Percentiles rank a stretch among this genome's conserved stretches.
Evolutionary conservation across 768 basidiomycete genomes (phyloP).

Genomic region (Boletus sp.): DNA sequence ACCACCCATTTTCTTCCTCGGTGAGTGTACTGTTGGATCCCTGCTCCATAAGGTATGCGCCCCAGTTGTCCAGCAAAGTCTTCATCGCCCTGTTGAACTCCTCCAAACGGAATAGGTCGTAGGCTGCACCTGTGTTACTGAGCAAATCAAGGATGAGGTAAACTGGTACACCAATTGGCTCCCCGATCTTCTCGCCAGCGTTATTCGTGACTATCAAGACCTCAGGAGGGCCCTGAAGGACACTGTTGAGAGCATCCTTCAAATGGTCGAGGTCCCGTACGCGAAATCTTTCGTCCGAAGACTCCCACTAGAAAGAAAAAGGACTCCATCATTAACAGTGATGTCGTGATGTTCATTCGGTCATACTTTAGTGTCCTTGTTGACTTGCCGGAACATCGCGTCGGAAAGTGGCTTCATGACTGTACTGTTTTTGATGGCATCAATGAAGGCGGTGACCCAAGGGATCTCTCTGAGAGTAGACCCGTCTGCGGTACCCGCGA

Average conservation of each 20-base stretch:
- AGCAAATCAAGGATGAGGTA: conserved; percentile 16
- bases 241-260: not conserved
- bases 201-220: not conserved
- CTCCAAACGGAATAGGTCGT: conserved; percentile 10
- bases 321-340: not conserved
- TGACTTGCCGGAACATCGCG: not conserved
- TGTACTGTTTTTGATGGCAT: not conserved
- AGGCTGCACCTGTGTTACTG: conserved; percentile 20
- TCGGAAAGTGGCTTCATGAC: not conserved
- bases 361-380: not conserved
- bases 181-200: conserved; percentile 1
- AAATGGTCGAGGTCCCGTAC: not conserved
- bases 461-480: not conserved
- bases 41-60: not conserved
- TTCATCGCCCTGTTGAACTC: conserved; percentile 3
- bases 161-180: conserved; percentile 18
- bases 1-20: not conserved
- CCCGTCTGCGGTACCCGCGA: not conserved
- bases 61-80: conserved; percentile 2
- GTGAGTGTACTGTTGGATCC: conserved; percentile 2
- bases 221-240: not conserved
- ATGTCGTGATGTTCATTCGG: not conserved
- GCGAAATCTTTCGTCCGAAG: not conserved
- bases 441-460: not conserved
- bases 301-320: not conserved